A percentile compares a stretch with the other conserved stretches of the same genome.
These are phyloP conservation scores for Chloranthus sessilifolius DNA, from an alignment of 164 flowering plant genomes.

Conservation along the genomic window DNA sequence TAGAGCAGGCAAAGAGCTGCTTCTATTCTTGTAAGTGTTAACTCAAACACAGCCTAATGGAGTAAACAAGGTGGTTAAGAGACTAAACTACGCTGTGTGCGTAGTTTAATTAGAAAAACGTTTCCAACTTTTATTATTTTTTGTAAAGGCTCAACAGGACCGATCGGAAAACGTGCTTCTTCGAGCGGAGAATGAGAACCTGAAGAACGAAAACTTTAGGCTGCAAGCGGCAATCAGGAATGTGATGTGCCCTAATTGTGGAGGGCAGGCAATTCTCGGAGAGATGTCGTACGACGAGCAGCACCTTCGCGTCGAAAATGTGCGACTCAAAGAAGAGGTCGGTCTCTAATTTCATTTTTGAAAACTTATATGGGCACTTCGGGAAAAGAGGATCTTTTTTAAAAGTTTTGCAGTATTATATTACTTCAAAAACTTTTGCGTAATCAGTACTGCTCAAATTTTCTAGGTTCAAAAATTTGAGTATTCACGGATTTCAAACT, in stretches of 20 bases:
- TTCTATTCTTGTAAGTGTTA: too few relatives aligned
- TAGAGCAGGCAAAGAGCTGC: too few relatives aligned
- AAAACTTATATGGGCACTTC: too few relatives aligned
- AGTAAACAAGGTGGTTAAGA: too few relatives aligned
- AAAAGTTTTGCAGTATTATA: too few relatives aligned
- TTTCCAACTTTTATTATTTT: not conserved
- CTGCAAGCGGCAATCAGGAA: constrained; percentile 62
- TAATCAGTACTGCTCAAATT: too few relatives aligned
- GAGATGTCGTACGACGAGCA: constrained; percentile 76
- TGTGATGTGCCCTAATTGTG: constrained; percentile 72
- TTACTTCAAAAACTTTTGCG: too few relatives aligned
- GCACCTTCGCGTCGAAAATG: constrained; percentile 81
- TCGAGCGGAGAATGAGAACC: constrained; percentile 64
- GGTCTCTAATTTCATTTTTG: not conserved
- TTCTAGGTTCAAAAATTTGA: too few relatives aligned
- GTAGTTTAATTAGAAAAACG: not conserved
- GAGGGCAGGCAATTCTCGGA: constrained; percentile 65
- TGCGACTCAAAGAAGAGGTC: constrained; percentile 92
- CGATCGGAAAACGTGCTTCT: constrained; percentile 66
- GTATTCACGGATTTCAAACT: too few relatives aligned
- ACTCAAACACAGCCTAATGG: too few relatives aligned
- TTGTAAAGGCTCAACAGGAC: constrained; percentile 75
- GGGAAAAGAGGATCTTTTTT: too few relatives aligned
- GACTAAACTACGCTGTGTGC: not conserved
- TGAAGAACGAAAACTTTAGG: constrained; percentile 73